Conservation (phyloP, 1,284 basidiomycete species). For the Xerocomus nothofagi region DNA sequence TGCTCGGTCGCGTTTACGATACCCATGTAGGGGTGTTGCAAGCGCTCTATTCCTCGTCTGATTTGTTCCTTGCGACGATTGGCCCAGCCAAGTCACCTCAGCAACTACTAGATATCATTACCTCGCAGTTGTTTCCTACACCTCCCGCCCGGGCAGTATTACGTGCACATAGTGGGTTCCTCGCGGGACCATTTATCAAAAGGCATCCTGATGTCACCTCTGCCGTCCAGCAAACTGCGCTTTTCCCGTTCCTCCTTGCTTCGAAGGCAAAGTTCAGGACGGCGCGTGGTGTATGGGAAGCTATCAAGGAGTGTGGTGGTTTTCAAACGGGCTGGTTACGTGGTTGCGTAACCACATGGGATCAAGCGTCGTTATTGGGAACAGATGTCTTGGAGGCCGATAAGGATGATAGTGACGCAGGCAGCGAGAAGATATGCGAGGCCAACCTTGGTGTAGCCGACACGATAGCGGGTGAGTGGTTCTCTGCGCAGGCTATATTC, state of each 20-base stretch:
- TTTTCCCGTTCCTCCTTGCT: slow-evolving; percentile 76
- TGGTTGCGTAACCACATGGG: slow-evolving; percentile 48
- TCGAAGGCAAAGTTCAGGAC: slow-evolving; percentile 70
- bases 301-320: slow-evolving; percentile 38
- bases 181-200: slow-evolving; percentile 49
- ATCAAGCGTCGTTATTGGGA: slow-evolving; percentile 22
- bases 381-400: slow-evolving; percentile 30
- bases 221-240: slow-evolving; percentile 55
- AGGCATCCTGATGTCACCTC: slow-evolving; percentile 38
- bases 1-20: slow-evolving; percentile 69
- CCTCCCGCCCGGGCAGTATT: slow-evolving; percentile 54
- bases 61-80: slow-evolving; percentile 45
- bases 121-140: slow-evolving; percentile 41
- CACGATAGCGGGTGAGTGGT: slow-evolving; percentile 62
- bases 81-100: slow-evolving; percentile 29
- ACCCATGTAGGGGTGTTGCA: slow-evolving; percentile 59
- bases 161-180: slow-evolving; percentile 62
- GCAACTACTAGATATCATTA: slow-evolving; percentile 53
- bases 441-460: slow-evolving; percentile 53
- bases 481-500: background rate
- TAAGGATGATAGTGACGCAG: slow-evolving; percentile 37
- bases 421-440: slow-evolving; percentile 46
- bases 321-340: slow-evolving; percentile 35
- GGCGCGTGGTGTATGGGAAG: slow-evolving; percentile 63
- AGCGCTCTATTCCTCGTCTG: slow-evolving; percentile 59